Base-by-base conservation (phyloP, 345 rosid species). In the Hibiscus mutabilis region DNA sequence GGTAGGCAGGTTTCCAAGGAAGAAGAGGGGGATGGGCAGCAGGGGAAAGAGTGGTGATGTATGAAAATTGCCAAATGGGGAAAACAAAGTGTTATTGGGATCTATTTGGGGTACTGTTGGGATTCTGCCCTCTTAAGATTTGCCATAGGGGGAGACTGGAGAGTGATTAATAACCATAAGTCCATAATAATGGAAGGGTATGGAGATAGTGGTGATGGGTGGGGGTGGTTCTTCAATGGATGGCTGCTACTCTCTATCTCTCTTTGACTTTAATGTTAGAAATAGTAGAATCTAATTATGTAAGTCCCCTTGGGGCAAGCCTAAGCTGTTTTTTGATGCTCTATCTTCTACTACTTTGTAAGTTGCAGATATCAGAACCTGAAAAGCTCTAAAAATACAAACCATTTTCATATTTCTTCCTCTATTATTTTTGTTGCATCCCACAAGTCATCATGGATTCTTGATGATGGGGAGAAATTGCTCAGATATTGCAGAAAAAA, bases 81-180 rank as follows among this genome's bases (percentile, higher is more conserved):
- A 57, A 40, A 57, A 35, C n/a, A 5, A 16, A 5, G 42, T 27
- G 52, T 6, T 13, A 3, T 47, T 49, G 55, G 55, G 4, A 49
- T 49, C 55, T 49, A 79, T 74, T 70, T 80, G 83, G 70, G 31
- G 25, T 12, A 77, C 84, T 77, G 81, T 80, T 77, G 78, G 18
- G 55, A 49, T 49, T 49, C 18, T 15, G 55, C 8, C 55, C 14
- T 42, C 46, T 49, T 49, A 49, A 49, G 55, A 82, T 82, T 80
- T 82, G 75, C 73, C 59, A 40, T 24, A 24, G 33, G 18, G 14
- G 13, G 47, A 42, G 47, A 22, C 15, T 19, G 42, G 42, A 8
- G 11, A 37, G 42, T 37, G 60, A 29, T 10, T 57, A 2, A 24
- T 57, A 57, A 57, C 9, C 46, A 42, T 64, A 44, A 70, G 24